Percentiles rank a stretch among this genome's conserved stretches.
Evolutionary conservation across 208 protist genomes (phyloP).

Genomic region (Tritrichomonas musculus): DNA sequence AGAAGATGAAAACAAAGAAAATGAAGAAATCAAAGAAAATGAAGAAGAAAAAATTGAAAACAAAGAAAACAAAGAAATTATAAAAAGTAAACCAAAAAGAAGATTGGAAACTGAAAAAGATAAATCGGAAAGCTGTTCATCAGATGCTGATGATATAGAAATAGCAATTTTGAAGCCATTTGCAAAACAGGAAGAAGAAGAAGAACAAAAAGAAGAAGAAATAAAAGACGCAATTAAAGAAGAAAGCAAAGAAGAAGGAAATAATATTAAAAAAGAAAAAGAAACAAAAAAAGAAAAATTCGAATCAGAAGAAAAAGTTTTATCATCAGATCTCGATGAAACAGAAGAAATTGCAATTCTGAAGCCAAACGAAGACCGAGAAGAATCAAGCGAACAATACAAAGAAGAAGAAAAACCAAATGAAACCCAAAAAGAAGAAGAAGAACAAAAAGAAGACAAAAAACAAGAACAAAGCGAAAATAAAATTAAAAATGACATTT

Average conservation of each 20-base stretch:
- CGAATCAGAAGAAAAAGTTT: no score
- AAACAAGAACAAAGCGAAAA: not conserved
- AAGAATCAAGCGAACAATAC: not conserved
- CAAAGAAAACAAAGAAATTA: no score
- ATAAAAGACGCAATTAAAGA: not conserved
- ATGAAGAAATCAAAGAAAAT: not conserved
- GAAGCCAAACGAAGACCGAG: no score
- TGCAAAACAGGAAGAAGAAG: not conserved
- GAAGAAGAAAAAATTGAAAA: not conserved
- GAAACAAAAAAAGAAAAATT: no score
- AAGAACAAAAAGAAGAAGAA: not conserved
- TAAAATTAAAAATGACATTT: no score
- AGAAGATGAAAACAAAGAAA: no score
- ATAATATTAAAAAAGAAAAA: not conserved
- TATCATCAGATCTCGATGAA: no score
- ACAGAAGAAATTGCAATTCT: no score
- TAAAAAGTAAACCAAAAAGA: no score
- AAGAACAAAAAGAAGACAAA: not conserved
- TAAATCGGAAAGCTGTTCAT: not conserved
- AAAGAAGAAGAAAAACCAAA: not conserved
- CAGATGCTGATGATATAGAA: not conserved
- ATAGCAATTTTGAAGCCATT: not conserved
- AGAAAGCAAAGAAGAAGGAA: not conserved
- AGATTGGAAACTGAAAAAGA: not conserved
- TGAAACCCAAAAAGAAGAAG: not conserved